Conservation (phyloP, 768 basidiomycete genomes). For the Rubroboletus pulcherrimus region DNA sequence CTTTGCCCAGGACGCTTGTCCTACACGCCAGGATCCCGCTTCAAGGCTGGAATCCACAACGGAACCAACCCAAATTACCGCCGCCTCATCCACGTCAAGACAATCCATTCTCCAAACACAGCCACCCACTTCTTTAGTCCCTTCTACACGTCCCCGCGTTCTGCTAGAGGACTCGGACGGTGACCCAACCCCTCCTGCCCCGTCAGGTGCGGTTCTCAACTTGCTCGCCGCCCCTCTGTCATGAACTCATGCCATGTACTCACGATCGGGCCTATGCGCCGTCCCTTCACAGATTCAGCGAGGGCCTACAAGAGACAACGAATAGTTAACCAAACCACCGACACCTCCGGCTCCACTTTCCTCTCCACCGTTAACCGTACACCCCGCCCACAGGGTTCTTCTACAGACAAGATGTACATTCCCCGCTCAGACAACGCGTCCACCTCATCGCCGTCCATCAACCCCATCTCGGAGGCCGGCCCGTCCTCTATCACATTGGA, state of each 20-base stretch:
- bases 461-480: slow-evolving; percentile 44
- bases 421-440: slow-evolving; percentile 49
- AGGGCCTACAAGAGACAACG: slow-evolving; percentile 73
- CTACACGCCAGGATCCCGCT: slow-evolving; percentile 38
- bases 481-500: slow-evolving; percentile 46
- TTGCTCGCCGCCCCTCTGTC: neutral
- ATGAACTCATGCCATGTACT: slow-evolving; percentile 1
- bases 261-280: neutral
- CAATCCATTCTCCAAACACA: slow-evolving; percentile 25
- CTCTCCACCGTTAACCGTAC: slow-evolving; percentile 20
- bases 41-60: slow-evolving; percentile 48
- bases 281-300: slow-evolving; percentile 38
- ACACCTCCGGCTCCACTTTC: slow-evolving; percentile 32
- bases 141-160: slow-evolving; percentile 59
- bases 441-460: slow-evolving; percentile 42
- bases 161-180: slow-evolving; percentile 54
- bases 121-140: slow-evolving; percentile 47
- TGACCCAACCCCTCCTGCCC: slow-evolving; percentile 23
- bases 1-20: slow-evolving; percentile 53
- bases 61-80: slow-evolving; percentile 24
- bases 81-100: slow-evolving; percentile 20
- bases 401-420: slow-evolving; percentile 47
- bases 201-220: slow-evolving; percentile 21
- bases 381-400: slow-evolving; percentile 25
- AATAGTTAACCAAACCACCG: slow-evolving; percentile 40